Evolutionary conservation across 306 rosid genomes (phyloP).

Genomic region (Trifolium dubium): DNA sequence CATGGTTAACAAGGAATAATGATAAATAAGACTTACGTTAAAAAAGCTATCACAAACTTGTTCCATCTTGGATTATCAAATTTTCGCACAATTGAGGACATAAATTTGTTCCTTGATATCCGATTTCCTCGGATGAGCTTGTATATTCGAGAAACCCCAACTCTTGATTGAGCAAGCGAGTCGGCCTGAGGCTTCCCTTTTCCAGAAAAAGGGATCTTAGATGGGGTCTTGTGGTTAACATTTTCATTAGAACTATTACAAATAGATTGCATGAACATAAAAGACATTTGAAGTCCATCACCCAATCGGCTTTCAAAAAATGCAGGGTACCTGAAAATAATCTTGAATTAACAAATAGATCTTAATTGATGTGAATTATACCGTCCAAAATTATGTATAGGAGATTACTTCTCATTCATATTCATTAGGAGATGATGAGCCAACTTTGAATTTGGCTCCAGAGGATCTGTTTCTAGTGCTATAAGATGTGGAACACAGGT

Average conservation of each 20-base stretch:
- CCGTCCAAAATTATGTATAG: constrained; percentile 26
- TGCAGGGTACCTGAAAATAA: constrained; percentile 89
- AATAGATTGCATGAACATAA: constrained; percentile 76
- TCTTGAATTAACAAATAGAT: constrained; percentile 44
- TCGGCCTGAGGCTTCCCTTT: constrained; percentile 71
- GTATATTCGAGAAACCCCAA: constrained; percentile 98
- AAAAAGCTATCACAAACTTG: constrained; percentile 72
- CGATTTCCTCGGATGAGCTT: constrained; percentile 95
- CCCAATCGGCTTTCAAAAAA: constrained; percentile 97
- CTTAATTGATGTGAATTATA: constrained; percentile 12
- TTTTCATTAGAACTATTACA: constrained; percentile 61
- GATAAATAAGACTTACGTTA: constrained; percentile 67
- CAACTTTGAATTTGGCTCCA: constrained; percentile 78
- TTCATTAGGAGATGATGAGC: constrained; percentile 96
- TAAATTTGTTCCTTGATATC: constrained; percentile 89
- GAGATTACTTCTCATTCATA: constrained; percentile 91
- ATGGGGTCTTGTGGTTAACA: constrained; percentile 54
- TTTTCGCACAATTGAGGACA: constrained; percentile 92
- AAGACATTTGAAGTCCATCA: constrained; percentile 98
- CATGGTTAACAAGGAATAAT: constrained; percentile 24
- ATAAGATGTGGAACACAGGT: constrained; percentile 96
- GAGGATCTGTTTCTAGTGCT: constrained; percentile 97
- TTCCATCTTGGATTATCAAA: constrained; percentile 78
- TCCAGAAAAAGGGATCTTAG: constrained; percentile 55
- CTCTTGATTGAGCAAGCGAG: constrained; percentile 81